These are phyloP conservation scores for Pythium monospermum DNA, from an alignment of 352 stramenopile species.

Conservation along the genomic window DNA sequence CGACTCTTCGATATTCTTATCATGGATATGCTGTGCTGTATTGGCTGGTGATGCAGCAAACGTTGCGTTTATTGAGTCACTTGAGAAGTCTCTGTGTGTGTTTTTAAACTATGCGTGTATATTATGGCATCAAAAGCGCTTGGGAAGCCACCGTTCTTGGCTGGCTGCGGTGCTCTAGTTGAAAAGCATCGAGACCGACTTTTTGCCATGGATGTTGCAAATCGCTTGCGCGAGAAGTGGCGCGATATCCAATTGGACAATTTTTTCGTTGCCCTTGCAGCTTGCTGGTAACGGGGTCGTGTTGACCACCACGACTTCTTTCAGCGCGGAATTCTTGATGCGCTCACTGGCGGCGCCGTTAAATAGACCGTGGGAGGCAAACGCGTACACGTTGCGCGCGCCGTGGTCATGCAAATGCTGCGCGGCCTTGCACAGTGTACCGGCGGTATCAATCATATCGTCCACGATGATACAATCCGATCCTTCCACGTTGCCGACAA, in stretches of 20 bases:
- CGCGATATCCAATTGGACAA: slow-evolving; percentile 97
- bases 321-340: slow-evolving; percentile 89
- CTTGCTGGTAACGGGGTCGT: slow-evolving; percentile 80
- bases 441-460: slow-evolving; percentile 99
- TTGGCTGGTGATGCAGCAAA: too few relatives aligned
- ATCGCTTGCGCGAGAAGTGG: slow-evolving; percentile 98
- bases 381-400: slow-evolving; percentile 97
- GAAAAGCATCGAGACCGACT: slow-evolving; percentile 99
- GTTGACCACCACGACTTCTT: slow-evolving; percentile 90
- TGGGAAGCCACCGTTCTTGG: too few relatives aligned
- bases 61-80: too few relatives aligned
- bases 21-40: too few relatives aligned
- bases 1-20: too few relatives aligned
- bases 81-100: too few relatives aligned
- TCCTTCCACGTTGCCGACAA: slow-evolving; percentile 98
- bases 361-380: slow-evolving; percentile 98
- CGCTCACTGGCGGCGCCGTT: slow-evolving; percentile 87
- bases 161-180: slow-evolving; percentile 93
- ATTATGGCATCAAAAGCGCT: too few relatives aligned
- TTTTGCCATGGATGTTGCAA: slow-evolving; percentile 99
- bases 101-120: too few relatives aligned
- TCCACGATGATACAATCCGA: slow-evolving; percentile 99
- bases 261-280: slow-evolving; percentile 95
- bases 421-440: slow-evolving; percentile 97
- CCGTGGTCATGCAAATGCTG: slow-evolving; percentile 95